Evolutionary conservation across 129 eudicot species (phyloP), one percentile per base, ranked within the genome.

Genomic region (Logfia minima): DNA sequence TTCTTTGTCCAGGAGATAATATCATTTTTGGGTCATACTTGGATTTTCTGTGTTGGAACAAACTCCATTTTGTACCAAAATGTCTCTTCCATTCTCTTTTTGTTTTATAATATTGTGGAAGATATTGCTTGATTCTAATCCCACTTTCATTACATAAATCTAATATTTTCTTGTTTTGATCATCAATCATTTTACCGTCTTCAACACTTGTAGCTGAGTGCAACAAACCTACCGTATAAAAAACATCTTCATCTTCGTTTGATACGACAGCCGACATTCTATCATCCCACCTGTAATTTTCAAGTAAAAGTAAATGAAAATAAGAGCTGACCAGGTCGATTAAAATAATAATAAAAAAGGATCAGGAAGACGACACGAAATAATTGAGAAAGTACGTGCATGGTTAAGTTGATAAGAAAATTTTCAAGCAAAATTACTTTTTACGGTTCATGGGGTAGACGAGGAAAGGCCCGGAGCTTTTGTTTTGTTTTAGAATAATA

Each of bases 1-100:
- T 81, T 52, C 77, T 91, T 75, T 95, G 99, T 5, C 99, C 99
- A 1, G 97, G 96, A 2, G 99, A 83, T 71, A 95, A 75, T 56
- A 95, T 87, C 89, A 83, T 79, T 64, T 84, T 91, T 17, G 99
- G 97, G 83, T 94, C 99, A 80, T 89, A 89, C 81, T 64, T 31
- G 0, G 82, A 55, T 73, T 94, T 94, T 79, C 84, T 84, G 39
- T 86, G 77, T 17, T 81, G 74, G 82, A 94, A 87, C 8, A 22
- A 56, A 35, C 63, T 74, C 98, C 98, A 93, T 84, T 93, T 90
- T 19, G 14, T n/a, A 23, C 97, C 98, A 80, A 90, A 93, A 69
- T 95, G 99, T 28, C 82, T 83, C 78, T 22, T 76, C 99, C 99
- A 95, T 23, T 89, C 97, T 78, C 85, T 64, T 78, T 78, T 89